Evolutionary conservation across 116 monocot species (phyloP).

Genomic region (Iris pallida): DNA sequence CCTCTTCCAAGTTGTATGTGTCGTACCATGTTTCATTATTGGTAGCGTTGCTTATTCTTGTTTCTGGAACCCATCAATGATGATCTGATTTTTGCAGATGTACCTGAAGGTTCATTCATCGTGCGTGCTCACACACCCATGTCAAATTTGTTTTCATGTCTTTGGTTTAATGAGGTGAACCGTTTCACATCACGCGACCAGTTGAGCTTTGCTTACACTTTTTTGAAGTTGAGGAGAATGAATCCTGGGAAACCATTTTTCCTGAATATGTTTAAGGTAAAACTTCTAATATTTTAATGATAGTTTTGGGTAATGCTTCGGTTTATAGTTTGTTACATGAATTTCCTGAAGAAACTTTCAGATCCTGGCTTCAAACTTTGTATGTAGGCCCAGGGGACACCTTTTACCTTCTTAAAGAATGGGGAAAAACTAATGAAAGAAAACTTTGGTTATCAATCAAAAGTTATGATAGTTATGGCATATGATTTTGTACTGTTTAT

Average conservation of each 20-base stretch:
- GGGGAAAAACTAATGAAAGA: too few species aligned
- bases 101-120: conserved; percentile 96
- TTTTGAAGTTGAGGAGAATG: conserved; percentile 68
- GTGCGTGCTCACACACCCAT: conserved; percentile 92
- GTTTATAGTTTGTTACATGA: too few species aligned
- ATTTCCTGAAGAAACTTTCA: too few species aligned
- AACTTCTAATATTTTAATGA: background rate
- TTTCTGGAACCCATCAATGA: background rate
- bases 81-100: conserved; percentile 44
- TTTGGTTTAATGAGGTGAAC: conserved; percentile 96
- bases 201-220: conserved; percentile 93
- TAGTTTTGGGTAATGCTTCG: background rate
- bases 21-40: background rate
- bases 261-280: conserved; percentile 94
- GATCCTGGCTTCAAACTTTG: too few species aligned
- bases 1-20: conserved; percentile 81
- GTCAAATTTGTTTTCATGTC: conserved; percentile 96
- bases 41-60: background rate
- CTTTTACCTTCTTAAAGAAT: too few species aligned
- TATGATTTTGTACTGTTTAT: too few species aligned
- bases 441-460: too few species aligned
- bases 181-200: conserved; percentile 94
- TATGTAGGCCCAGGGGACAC: too few species aligned
- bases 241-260: conserved; percentile 65
- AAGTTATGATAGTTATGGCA: too few species aligned